phyloP scores from a whole-genome alignment of 441 rosid species.

The Jatropha podagrica region DNA sequence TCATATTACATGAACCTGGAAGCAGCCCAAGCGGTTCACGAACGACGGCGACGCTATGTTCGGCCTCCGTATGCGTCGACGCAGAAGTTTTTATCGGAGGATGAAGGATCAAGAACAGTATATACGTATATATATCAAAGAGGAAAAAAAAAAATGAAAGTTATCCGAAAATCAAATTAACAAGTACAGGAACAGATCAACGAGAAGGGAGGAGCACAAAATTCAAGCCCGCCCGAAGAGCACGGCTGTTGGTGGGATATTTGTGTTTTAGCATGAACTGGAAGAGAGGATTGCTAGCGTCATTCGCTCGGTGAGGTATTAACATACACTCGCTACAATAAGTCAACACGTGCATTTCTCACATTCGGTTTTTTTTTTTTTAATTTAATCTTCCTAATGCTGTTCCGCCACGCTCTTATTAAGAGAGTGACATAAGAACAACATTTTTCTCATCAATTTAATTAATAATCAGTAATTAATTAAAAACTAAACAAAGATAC shows the following conservation, averaged over 20 bases:
- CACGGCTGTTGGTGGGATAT: background rate
- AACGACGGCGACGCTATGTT: background rate
- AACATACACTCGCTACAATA: no score
- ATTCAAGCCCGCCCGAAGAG: background rate
- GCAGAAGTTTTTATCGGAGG: conserved; percentile 2
- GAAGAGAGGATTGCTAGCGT: no score
- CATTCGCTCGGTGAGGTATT: no score
- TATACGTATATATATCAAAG: no score
- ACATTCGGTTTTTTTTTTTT: no score
- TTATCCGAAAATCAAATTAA: background rate
- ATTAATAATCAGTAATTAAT: background rate
- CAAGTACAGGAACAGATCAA: background rate
- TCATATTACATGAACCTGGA: conserved; percentile 24
- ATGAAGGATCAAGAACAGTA: no score
- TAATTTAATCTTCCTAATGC: no score
- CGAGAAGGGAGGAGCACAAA: background rate
- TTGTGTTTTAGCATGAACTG: background rate
- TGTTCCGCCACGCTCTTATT: no score
- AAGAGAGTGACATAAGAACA: no score
- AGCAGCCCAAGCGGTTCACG: background rate
- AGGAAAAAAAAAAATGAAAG: background rate
- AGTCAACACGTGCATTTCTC: no score
- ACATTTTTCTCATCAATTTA: background rate
- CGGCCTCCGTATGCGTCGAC: background rate
- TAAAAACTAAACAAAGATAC: background rate